Evolutionary conservation across 2,329 filamentous ascomycete genomes (phyloP), one percentile per base, ranked within the genome.

Genomic region (Tolypocladium cylindrosporum): DNA sequence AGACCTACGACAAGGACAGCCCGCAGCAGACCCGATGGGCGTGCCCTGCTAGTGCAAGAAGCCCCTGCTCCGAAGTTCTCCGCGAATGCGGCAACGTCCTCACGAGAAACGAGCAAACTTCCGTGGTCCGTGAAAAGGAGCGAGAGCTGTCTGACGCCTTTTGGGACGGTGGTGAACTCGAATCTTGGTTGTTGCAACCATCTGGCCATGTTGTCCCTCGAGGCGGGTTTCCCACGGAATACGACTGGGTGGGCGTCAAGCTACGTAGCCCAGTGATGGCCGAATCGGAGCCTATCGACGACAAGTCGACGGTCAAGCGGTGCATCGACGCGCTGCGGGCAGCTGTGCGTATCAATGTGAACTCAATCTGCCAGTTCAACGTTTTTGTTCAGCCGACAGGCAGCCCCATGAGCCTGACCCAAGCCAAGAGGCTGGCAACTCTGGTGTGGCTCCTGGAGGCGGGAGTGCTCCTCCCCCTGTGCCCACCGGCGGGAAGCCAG

Each of bases 211-310:
- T 63, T 21, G 27, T 55, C 3, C 37, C 62, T 8, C 60, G 41
- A 10, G 24, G 24, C 1, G 50, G 21, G 11, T 61, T 64, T 43
- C 65, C 65, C 4, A 40, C 31, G 2, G 67, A 66, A 3, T 63
- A 62, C 27, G 65, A 67, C 39, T 69, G 63, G 61, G 60, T 68
- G 11, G 68, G 67, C 11, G 61, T 68, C 53, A 65, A 60, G 41
- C 57, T 67, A 34, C 60, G 66, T n/a, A 65, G 61, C 19, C 66
- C 65, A 21, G 5, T 57, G 4, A 54, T 41, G n/a, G 36, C 31
- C 8, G 43, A 59, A 7, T 57, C 1, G 37, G 57, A 39, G 14
- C n/a, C 39, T 1, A 11, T 52, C 50, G 27, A 57, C 14, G 13
- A 11, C 8, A 16, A 55, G 14, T 52, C 57, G 10, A 50, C 21